Evolutionary conservation across 1,284 basidiomycete species (phyloP).

Genomic region (Trametes hirsuta): DNA sequence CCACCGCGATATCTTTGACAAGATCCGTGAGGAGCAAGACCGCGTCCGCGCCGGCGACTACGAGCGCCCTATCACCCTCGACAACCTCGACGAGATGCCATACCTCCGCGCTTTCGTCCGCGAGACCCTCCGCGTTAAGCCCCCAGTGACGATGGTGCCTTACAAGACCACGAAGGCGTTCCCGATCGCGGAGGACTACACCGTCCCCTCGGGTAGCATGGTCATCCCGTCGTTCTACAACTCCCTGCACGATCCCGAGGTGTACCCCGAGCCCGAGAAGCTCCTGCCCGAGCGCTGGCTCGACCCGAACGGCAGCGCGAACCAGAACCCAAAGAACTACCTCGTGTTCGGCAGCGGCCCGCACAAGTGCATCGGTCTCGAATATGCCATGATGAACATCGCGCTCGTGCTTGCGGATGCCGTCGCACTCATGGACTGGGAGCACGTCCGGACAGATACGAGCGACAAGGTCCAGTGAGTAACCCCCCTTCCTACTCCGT

Average conservation of each 20-base stretch:
- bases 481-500: no score
- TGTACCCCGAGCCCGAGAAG: conserved; percentile 87
- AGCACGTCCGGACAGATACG: conserved; percentile 81
- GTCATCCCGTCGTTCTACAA: conserved; percentile 97
- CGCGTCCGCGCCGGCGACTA: conserved; percentile 81
- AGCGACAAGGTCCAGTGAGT: conserved; percentile 86
- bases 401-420: conserved; percentile 88
- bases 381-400: conserved; percentile 95
- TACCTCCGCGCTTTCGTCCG: conserved; percentile 93
- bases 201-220: conserved; percentile 91
- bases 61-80: conserved; percentile 83
- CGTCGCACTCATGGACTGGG: conserved; percentile 82
- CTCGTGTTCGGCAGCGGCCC: conserved; percentile 95
- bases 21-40: conserved; percentile 92
- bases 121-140: conserved; percentile 89
- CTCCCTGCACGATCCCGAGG: conserved; percentile 87
- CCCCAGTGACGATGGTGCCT: conserved; percentile 96
- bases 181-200: conserved; percentile 90
- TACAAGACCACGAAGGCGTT: conserved; percentile 90
- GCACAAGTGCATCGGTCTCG: conserved; percentile 91
- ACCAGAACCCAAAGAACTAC: conserved; percentile 91
- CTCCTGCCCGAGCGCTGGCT: conserved; percentile 95
- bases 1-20: conserved; percentile 86
- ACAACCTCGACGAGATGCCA: conserved; percentile 91
- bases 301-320: conserved; percentile 79